Evolutionary conservation across 208 protist species (phyloP).

Genomic region (Trypanosomatidae sp.): DNA sequence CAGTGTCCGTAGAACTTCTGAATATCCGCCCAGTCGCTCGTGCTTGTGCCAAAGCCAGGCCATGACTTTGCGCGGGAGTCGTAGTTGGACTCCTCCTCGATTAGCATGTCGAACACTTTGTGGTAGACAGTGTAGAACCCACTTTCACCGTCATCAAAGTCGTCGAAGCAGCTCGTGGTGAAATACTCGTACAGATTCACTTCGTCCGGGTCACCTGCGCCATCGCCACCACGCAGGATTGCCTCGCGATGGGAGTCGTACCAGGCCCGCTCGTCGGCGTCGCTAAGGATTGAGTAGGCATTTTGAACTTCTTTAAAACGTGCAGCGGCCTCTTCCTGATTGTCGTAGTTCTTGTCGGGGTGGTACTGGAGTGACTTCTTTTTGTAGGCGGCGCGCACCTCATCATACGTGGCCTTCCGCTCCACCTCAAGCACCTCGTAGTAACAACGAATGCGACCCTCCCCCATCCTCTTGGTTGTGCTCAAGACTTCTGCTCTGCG

Average conservation of each 20-base stretch:
- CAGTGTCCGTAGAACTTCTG: constrained; percentile 83
- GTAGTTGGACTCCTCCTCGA: constrained; percentile 73
- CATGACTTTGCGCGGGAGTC: constrained; percentile 50
- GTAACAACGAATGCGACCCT: constrained; percentile 69
- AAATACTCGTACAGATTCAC: constrained; percentile 88
- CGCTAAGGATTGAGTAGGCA: constrained; percentile 87
- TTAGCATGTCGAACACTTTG: constrained; percentile 69
- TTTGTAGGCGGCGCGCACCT: constrained; percentile 88
- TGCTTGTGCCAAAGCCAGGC: constrained; percentile 79
- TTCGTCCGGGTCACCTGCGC: constrained; percentile 52
- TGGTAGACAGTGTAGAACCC: constrained; percentile 86
- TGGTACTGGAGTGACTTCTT: constrained; percentile 85
- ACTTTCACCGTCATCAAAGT: constrained; percentile 68
- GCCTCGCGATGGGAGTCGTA: constrained; percentile 91
- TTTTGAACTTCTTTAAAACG: constrained; percentile 91
- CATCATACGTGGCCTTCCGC: constrained; percentile 71
- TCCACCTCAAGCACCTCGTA: constrained; percentile 89
- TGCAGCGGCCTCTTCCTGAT: constrained; percentile 65
- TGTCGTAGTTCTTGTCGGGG: constrained; percentile 90
- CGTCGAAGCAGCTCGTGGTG: constrained; percentile 76
- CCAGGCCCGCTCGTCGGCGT: constrained; percentile 83
- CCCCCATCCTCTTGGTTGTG: constrained; percentile 24
- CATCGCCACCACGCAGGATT: constrained; percentile 72
- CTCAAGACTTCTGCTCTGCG: background rate
- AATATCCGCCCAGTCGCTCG: constrained; percentile 50